These are phyloP conservation scores for Cladosporium velox DNA, from an alignment of 2,329 filamentous ascomycete genomes.

Conservation along the genomic window DNA sequence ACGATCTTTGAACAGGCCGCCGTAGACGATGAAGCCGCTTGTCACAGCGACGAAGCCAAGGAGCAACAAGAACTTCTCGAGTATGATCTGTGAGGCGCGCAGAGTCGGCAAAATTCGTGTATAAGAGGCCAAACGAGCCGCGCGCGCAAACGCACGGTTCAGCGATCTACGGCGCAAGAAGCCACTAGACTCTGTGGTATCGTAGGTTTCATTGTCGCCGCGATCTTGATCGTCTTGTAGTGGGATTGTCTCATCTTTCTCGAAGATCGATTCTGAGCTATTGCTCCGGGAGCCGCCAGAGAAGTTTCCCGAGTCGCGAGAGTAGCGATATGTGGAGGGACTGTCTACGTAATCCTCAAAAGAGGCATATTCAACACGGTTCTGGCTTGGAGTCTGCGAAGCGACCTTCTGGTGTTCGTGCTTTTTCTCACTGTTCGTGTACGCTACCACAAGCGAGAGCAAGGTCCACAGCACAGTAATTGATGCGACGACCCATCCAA, in stretches of 20 bases:
- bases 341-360: conserved; percentile 29
- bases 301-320: conserved; percentile 42
- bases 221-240: conserved; percentile 32
- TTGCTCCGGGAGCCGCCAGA: conserved; percentile 35
- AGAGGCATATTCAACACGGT: conserved; percentile 36
- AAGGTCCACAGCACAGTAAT: conserved; percentile 69
- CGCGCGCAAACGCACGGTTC: conserved; percentile 30
- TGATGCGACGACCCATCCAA: conserved; percentile 82
- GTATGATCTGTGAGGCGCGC: conserved; percentile 61
- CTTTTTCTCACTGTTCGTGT: conserved; percentile 37
- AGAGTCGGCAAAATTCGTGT: conserved; percentile 60
- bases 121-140: conserved; percentile 36
- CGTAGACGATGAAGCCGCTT: conserved; percentile 74
- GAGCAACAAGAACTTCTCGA: conserved; percentile 76
- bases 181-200: conserved; percentile 36
- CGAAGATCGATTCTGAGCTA: conserved; percentile 34
- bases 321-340: conserved; percentile 38
- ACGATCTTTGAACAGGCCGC: conserved; percentile 67
- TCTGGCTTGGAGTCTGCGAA: background rate
- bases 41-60: conserved; percentile 73
- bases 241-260: conserved; percentile 26
- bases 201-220: conserved; percentile 45
- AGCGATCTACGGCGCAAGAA: conserved; percentile 44
- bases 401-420: background rate
- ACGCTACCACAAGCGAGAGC: conserved; percentile 65